phyloP scores from a whole-genome alignment of 1,139 yeast genomes.

The Debaryomyces sp. region DNA sequence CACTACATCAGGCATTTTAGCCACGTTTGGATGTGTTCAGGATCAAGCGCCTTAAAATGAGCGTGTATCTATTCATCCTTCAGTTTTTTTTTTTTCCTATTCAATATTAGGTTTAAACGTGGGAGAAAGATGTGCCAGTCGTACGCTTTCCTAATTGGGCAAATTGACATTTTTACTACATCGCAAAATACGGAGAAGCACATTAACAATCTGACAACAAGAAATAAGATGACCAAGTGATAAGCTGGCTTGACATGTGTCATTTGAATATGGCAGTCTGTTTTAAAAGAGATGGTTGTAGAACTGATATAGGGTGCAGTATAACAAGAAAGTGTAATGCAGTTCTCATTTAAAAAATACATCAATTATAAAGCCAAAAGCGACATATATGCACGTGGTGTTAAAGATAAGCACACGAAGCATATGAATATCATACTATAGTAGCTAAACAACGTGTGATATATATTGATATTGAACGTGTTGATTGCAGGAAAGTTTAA shows the following conservation, averaged over 20 bases:
- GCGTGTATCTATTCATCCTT: too few relatives aligned
- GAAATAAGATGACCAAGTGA: neutral
- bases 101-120: neutral
- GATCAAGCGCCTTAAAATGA: too few relatives aligned
- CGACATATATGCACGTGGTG: slow-evolving; percentile 1
- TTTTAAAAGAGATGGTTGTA: neutral
- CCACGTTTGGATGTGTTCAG: neutral
- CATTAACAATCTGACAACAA: neutral
- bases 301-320: neutral
- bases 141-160: slow-evolving; percentile 2
- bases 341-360: neutral
- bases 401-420: neutral
- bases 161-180: neutral
- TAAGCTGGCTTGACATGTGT: neutral
- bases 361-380: neutral
- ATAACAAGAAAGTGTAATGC: neutral
- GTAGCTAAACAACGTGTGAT: neutral
- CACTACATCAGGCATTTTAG: neutral
- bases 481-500: neutral
- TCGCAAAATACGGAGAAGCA: neutral
- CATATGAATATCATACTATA: neutral
- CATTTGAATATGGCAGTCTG: neutral
- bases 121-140: neutral
- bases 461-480: neutral
- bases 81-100: too few relatives aligned